Evolutionary conservation across 176 grass and related monocot species (phyloP).

Genomic region (Bolboschoenus planiculmis): DNA sequence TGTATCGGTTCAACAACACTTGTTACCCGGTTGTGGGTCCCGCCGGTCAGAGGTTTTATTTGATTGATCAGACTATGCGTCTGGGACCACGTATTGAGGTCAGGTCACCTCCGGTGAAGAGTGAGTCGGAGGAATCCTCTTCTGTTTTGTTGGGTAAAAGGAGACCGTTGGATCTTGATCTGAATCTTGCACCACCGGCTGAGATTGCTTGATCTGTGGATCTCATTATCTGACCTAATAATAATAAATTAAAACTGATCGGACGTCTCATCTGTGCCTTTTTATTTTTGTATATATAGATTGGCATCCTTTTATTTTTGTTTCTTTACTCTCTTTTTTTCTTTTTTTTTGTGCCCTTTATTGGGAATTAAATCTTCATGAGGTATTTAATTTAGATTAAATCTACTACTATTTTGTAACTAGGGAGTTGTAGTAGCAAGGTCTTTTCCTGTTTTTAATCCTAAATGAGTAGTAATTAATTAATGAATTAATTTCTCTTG

Average conservation of each 20-base stretch:
- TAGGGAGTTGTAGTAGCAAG: not conserved
- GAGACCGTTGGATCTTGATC: conserved; percentile 58
- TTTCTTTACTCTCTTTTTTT: not conserved
- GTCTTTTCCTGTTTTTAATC: not conserved
- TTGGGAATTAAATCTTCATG: not conserved
- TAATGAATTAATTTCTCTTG: not conserved
- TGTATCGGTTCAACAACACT: conserved; percentile 45
- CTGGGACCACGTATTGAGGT: conserved; percentile 39
- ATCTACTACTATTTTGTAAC: conserved; percentile 1
- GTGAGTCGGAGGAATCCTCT: conserved; percentile 31
- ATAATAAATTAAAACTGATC: conserved; percentile 1
- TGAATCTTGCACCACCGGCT: conserved; percentile 68
- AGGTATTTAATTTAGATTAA: not conserved
- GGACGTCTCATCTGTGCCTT: not conserved
- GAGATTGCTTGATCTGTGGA: conserved; percentile 30
- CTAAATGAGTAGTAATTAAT: no score
- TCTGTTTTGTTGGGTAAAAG: conserved; percentile 22
- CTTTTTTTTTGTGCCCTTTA: not conserved
- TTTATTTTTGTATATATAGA: conserved; percentile 14
- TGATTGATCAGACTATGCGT: conserved; percentile 43
- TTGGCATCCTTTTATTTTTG: not conserved
- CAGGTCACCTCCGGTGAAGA: conserved; percentile 54
- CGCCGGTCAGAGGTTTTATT: conserved; percentile 35
- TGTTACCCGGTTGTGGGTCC: conserved; percentile 33
- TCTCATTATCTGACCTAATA: not conserved